Percentiles rank a stretch among this genome's conserved stretches.
Conservation (phyloP, 73 alveolate species). For the Paramecium pentaurelia region DNA sequence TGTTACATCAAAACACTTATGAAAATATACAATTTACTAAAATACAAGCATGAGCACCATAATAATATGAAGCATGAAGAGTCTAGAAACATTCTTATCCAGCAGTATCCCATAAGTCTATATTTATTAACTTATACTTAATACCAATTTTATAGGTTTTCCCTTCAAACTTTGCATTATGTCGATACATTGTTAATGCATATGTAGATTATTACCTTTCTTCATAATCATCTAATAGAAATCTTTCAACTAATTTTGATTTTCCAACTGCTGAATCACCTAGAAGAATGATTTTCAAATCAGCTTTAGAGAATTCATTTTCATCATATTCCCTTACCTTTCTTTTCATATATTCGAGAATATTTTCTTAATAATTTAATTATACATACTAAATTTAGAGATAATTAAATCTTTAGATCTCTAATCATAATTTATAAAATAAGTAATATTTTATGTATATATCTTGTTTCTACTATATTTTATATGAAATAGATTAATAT, state of each 20-base stretch:
- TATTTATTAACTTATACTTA: neutral
- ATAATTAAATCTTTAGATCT: neutral
- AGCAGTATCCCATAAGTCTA: conserved; percentile 91
- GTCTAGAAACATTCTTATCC: conserved; percentile 92
- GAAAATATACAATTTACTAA: conserved; percentile 63
- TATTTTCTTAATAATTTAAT: neutral
- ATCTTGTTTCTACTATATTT: too few relatives aligned
- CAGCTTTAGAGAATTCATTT: conserved; percentile 76
- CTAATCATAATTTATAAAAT: neutral
- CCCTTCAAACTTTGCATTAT: conserved; percentile 76
- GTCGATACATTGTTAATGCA: conserved; percentile 80
- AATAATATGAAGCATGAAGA: conserved; percentile 91
- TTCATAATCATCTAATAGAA: conserved; percentile 79
- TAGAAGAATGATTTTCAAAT: conserved; percentile 90
- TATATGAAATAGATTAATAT: neutral
- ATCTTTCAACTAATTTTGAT: conserved; percentile 88
- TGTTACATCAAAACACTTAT: conserved; percentile 81
- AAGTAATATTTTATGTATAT: neutral
- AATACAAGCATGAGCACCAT: conserved; percentile 92
- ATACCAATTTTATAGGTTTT: conserved; percentile 68
- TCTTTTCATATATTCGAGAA: conserved; percentile 28
- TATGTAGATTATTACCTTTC: conserved; percentile 54
- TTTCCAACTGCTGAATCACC: conserved; percentile 99
- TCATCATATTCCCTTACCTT: conserved; percentile 54
- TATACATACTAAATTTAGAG: neutral